Percentiles rank a stretch among this genome's conserved stretches.
phyloP scores from a whole-genome alignment of 2,329 filamentous ascomycete genomes.

The Xylariaceae sp. region DNA sequence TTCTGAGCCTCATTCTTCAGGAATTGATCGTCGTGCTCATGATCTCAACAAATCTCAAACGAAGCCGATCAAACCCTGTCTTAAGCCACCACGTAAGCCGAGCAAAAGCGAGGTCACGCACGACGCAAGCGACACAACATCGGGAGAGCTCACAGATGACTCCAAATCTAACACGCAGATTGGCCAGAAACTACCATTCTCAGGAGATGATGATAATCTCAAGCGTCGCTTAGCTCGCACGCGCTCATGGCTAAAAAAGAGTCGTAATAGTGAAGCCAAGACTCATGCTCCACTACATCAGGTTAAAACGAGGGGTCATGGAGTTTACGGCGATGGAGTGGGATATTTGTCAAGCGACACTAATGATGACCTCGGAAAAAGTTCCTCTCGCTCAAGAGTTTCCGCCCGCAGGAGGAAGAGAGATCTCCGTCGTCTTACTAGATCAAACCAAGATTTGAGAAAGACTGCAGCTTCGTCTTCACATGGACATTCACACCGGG shows the following conservation, averaged over 20 bases:
- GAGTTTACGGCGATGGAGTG: slow-evolving; percentile 8
- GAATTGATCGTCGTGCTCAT: slow-evolving; percentile 14
- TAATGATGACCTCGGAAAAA: not conserved
- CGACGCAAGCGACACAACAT: not conserved
- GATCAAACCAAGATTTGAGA: not conserved
- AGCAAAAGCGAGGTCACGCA: not conserved
- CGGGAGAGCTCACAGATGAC: not conserved
- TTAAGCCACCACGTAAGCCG: not conserved
- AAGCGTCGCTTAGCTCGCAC: slow-evolving; percentile 17
- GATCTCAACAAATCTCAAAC: slow-evolving; percentile 3
- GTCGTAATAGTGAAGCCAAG: slow-evolving; percentile 25
- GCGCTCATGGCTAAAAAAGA: slow-evolving; percentile 29
- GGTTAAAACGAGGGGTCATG: slow-evolving; percentile 18
- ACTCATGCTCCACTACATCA: slow-evolving; percentile 22
- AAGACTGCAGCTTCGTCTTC: not conserved
- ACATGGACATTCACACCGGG: not conserved
- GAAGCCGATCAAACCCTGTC: not conserved
- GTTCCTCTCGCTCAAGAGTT: slow-evolving; percentile 4
- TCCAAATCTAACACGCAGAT: not conserved
- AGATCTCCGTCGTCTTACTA: not conserved
- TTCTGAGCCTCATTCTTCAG: slow-evolving; percentile 31
- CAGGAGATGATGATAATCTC: slow-evolving; percentile 9
- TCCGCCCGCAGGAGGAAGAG: not conserved
- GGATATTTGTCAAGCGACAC: not conserved
- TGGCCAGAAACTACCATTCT: not conserved